Evolutionary conservation across 768 basidiomycete genomes (phyloP).

Genomic region (Leccinum fibrillosum): DNA sequence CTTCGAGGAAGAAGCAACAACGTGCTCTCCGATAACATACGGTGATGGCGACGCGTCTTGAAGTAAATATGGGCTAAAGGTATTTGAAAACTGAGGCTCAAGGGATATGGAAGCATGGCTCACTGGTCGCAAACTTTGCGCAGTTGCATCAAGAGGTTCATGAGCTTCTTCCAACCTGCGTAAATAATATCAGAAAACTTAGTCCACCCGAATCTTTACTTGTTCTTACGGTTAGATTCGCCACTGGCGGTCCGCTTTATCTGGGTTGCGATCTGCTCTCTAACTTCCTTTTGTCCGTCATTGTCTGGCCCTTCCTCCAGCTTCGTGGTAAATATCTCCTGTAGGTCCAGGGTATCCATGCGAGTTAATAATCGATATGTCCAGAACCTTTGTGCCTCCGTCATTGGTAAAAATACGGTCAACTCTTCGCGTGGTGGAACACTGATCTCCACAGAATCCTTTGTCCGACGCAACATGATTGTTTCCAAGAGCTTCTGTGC

Average conservation of each 20-base stretch:
- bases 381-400: slow-evolving; percentile 62
- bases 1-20: slow-evolving; percentile 56
- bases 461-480: slow-evolving; percentile 63
- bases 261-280: slow-evolving; percentile 37
- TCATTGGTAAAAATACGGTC: slow-evolving; percentile 55
- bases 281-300: slow-evolving; percentile 39
- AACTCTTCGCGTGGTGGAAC: slow-evolving; percentile 59
- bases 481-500: slow-evolving; percentile 46
- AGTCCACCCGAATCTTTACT: background rate
- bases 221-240: slow-evolving; percentile 29
- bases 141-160: slow-evolving; percentile 71
- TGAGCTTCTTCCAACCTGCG: slow-evolving; percentile 53
- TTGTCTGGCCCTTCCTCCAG: slow-evolving; percentile 28
- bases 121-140: slow-evolving; percentile 70
- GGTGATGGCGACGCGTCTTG: slow-evolving; percentile 47
- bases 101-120: slow-evolving; percentile 13
- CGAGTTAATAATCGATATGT: slow-evolving; percentile 52
- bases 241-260: slow-evolving; percentile 31
- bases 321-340: slow-evolving; percentile 43
- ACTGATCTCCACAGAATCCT: slow-evolving; percentile 43
- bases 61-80: slow-evolving; percentile 49
- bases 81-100: slow-evolving; percentile 3
- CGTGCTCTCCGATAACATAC: slow-evolving; percentile 50
- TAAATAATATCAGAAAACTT: background rate
- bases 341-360: slow-evolving; percentile 46